Evolutionary conservation across 441 rosid genomes (phyloP).

Genomic region (Codiaeum variegatum): DNA sequence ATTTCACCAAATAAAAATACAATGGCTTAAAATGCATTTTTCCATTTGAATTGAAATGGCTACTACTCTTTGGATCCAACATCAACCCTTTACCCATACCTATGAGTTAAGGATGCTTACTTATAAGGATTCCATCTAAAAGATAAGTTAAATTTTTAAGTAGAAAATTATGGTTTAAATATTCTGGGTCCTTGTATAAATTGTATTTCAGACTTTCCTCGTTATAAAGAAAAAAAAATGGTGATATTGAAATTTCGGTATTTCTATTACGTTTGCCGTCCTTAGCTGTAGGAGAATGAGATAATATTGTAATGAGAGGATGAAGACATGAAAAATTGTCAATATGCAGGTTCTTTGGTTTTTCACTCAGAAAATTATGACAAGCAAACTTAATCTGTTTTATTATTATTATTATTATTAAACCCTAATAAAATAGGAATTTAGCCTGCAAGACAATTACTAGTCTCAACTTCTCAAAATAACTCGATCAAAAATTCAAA

Average conservation of each 20-base stretch:
- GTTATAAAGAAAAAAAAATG: neutral
- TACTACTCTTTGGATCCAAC: neutral
- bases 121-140: neutral
- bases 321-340: neutral
- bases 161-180: neutral
- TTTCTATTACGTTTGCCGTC: neutral
- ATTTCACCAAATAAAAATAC: no score
- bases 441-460: neutral
- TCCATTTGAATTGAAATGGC: neutral
- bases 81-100: neutral
- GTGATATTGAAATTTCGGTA: neutral
- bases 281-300: neutral
- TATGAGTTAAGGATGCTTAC: neutral
- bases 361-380: neutral
- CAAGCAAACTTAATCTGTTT: neutral
- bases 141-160: neutral
- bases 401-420: neutral
- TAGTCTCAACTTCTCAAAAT: neutral
- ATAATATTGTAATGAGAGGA: neutral
- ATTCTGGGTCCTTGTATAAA: neutral
- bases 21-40: no score
- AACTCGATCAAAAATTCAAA: neutral
- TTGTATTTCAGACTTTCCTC: neutral
- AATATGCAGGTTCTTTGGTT: neutral
- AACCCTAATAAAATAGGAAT: neutral